These are phyloP conservation scores for Diplodia scrobiculata DNA, from an alignment of 2,329 filamentous ascomycete genomes.

Conservation along the genomic window DNA sequence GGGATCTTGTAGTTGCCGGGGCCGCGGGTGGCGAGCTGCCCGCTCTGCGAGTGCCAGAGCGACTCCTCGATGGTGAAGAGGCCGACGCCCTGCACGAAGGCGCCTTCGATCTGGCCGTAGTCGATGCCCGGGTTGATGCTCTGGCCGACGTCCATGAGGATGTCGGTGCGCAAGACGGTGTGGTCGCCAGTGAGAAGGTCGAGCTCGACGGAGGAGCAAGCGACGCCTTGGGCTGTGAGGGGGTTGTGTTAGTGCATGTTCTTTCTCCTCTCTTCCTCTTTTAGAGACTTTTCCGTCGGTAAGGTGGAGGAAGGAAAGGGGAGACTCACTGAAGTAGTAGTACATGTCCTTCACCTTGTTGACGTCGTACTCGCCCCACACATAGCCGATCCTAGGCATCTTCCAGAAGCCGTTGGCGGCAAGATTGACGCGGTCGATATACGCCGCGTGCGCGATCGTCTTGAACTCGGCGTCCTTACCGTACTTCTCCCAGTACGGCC, in stretches of 20 bases:
- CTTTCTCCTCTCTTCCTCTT: not conserved
- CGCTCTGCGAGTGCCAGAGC: slow-evolving; percentile 62
- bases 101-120: slow-evolving; percentile 80
- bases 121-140: slow-evolving; percentile 77
- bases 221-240: slow-evolving; percentile 62
- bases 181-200: slow-evolving; percentile 90
- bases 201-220: slow-evolving; percentile 84
- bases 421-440: slow-evolving; percentile 92
- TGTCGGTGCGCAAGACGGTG: slow-evolving; percentile 82
- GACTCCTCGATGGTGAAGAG: slow-evolving; percentile 77
- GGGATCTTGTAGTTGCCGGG: slow-evolving; percentile 82
- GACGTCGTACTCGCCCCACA: slow-evolving; percentile 63
- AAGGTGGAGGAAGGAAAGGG: slow-evolving; percentile 40
- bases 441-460: slow-evolving; percentile 82
- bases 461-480: slow-evolving; percentile 78
- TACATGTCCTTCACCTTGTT: slow-evolving; percentile 67
- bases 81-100: slow-evolving; percentile 76
- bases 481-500: slow-evolving; percentile 80
- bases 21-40: slow-evolving; percentile 64
- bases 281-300: not conserved
- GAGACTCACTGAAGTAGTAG: slow-evolving; percentile 80
- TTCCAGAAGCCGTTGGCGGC: slow-evolving; percentile 96
- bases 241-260: not conserved
- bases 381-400: slow-evolving; percentile 92
- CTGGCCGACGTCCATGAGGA: slow-evolving; percentile 93